These are phyloP conservation scores for Houttuynia cordata DNA, from an alignment of 164 flowering plant genomes.

Conservation along the genomic window DNA sequence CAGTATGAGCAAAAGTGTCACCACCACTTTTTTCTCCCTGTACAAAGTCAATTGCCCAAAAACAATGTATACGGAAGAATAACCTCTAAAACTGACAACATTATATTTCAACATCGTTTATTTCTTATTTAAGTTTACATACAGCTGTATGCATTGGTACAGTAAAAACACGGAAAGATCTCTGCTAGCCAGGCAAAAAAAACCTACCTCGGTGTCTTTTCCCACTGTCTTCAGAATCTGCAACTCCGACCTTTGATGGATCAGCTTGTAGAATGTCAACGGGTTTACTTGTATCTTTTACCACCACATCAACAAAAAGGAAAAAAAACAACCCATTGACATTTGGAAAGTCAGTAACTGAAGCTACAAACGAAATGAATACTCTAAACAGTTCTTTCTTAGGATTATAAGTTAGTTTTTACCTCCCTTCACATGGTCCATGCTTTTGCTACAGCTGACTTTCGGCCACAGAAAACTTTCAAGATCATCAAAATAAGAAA, in stretches of 20 bases:
- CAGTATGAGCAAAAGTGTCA: background rate
- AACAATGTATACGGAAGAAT: background rate
- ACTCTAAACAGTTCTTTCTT: background rate
- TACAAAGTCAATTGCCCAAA: background rate
- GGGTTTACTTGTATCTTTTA: background rate
- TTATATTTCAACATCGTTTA: background rate
- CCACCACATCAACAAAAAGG: background rate
- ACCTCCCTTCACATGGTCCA: conserved; percentile 2
- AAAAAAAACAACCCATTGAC: no score
- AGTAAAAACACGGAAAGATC: background rate
- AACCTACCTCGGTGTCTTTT: conserved; percentile 11
- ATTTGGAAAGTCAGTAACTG: background rate
- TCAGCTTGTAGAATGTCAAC: background rate
- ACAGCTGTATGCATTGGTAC: background rate
- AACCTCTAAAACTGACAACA: background rate
- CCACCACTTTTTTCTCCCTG: background rate
- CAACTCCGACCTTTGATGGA: background rate
- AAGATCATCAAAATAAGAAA: conserved; percentile 51
- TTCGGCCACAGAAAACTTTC: conserved; percentile 55
- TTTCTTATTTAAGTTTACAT: no score
- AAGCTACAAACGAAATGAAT: no score
- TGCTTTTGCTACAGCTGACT: conserved; percentile 19
- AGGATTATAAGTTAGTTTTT: conserved; percentile 1
- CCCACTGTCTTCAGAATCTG: conserved; percentile 9
- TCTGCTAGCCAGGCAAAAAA: background rate